Evolutionary conservation across 1,139 yeast genomes (phyloP).

Genomic region (Kluyveromyces sp.): DNA sequence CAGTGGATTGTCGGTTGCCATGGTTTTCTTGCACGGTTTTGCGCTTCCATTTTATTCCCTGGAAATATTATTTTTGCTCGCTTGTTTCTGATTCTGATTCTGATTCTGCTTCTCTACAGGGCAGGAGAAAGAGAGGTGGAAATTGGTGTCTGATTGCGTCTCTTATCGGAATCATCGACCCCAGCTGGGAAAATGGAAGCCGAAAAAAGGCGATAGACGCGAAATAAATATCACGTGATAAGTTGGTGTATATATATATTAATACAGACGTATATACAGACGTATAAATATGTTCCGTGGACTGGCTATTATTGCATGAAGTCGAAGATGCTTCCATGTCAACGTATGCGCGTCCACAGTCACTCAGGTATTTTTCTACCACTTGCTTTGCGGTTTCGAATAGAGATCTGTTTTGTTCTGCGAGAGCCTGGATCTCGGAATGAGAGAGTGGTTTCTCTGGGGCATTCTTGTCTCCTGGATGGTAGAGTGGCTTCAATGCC

Average conservation of each 20-base stretch:
- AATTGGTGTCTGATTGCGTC: no score
- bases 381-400: constrained; percentile 55
- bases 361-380: constrained; percentile 64
- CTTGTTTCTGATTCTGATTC: no score
- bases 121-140: no score
- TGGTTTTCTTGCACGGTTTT: no score
- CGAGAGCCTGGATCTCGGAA: constrained; percentile 62
- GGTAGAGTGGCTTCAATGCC: constrained; percentile 43
- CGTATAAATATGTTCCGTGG: background rate
- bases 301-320: constrained; percentile 30
- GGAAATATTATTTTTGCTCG: no score
- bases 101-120: no score
- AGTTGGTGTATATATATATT: background rate
- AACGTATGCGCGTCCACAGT: constrained; percentile 88
- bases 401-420: constrained; percentile 68
- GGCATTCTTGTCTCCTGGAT: constrained; percentile 29
- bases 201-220: no score
- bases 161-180: no score
- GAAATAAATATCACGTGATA: no score
- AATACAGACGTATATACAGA: background rate
- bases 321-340: constrained; percentile 75
- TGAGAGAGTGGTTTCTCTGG: constrained; percentile 38
- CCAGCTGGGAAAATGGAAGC: no score
- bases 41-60: no score
- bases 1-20: no score